phyloP scores from a whole-genome alignment of 2,329 filamentous ascomycete species.

The Fusarium chuoi region DNA sequence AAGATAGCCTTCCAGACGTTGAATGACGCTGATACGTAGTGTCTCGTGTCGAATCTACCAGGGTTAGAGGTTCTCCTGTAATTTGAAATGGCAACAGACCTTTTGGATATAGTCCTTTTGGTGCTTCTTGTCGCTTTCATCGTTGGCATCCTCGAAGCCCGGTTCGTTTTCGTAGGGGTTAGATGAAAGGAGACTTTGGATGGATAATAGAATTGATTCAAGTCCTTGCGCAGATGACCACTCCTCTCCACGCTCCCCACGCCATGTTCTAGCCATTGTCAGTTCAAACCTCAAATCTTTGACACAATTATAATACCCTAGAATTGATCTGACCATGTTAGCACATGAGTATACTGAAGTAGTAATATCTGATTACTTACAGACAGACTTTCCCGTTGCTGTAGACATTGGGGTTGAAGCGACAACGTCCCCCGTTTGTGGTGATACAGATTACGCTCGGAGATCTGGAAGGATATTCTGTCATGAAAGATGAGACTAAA shows the following conservation, averaged over 20 bases:
- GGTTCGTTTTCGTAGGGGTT: slow-evolving; percentile 98
- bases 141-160: slow-evolving; percentile 83
- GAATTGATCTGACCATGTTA: slow-evolving; percentile 74
- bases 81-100: slow-evolving; percentile 56
- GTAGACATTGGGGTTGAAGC: slow-evolving; percentile 99
- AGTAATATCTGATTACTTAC: slow-evolving; percentile 61
- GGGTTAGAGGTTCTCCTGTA: slow-evolving; percentile 14
- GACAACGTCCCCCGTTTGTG: slow-evolving; percentile 86
- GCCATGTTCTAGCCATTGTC: slow-evolving; percentile 80
- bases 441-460: slow-evolving; percentile 75
- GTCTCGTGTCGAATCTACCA: slow-evolving; percentile 88
- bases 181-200: slow-evolving; percentile 92
- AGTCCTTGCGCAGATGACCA: slow-evolving; percentile 97
- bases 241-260: slow-evolving; percentile 87
- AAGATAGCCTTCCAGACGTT: slow-evolving; percentile 83
- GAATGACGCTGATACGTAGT: slow-evolving; percentile 84
- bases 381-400: slow-evolving; percentile 90
- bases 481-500: slow-evolving; percentile 12
- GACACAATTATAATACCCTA: slow-evolving; percentile 69
- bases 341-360: background rate
- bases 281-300: background rate
- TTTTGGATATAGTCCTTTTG: slow-evolving; percentile 83
- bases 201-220: slow-evolving; percentile 93
- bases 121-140: slow-evolving; percentile 74
- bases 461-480: slow-evolving; percentile 83